A percentile compares a stretch with the other conserved stretches of the same genome.
Evolutionary conservation across 2,329 filamentous ascomycete genomes (phyloP).

Genomic region (Fusarium tricinctum): DNA sequence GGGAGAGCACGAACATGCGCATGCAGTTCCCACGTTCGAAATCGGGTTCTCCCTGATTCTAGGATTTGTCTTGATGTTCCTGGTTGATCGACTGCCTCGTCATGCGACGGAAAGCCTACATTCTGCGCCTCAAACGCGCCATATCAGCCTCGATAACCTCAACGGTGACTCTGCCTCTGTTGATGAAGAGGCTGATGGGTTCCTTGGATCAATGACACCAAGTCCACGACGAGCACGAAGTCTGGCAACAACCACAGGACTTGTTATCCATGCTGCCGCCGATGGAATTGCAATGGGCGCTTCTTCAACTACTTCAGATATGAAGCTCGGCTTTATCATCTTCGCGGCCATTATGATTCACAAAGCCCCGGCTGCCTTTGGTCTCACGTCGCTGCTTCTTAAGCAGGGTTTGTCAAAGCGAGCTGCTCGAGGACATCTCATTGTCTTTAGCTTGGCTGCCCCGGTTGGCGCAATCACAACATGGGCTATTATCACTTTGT

Average conservation of each 20-base stretch:
- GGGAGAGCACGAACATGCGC: conserved; percentile 55
- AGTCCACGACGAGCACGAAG: conserved; percentile 71
- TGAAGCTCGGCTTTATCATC: conserved; percentile 87
- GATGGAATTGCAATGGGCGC: conserved; percentile 97
- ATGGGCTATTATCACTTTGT: conserved; percentile 81
- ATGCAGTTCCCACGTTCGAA: conserved; percentile 74
- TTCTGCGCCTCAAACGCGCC: conserved; percentile 76
- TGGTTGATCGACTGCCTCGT: conserved; percentile 87
- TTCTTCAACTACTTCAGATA: conserved; percentile 80
- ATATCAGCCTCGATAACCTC: conserved; percentile 90
- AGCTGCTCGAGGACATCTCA: conserved; percentile 83
- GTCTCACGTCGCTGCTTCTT: conserved; percentile 88
- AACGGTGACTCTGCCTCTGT: conserved; percentile 65
- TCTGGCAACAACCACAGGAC: conserved; percentile 87
- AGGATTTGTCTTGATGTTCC: conserved; percentile 96
- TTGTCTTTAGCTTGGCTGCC: conserved; percentile 92
- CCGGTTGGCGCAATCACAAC: conserved; percentile 88
- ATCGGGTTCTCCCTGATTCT: conserved; percentile 88
- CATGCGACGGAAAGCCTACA: conserved; percentile 77
- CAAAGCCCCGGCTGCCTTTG: conserved; percentile 96
- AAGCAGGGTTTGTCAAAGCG: conserved; percentile 93
- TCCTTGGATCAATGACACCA: conserved; percentile 70
- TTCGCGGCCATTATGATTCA: conserved; percentile 98
- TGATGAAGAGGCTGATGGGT: conserved; percentile 70
- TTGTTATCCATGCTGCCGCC: conserved; percentile 96